These are phyloP conservation scores for Adansonia digitata DNA, from an alignment of 345 rosid genomes.

Conservation along the genomic window DNA sequence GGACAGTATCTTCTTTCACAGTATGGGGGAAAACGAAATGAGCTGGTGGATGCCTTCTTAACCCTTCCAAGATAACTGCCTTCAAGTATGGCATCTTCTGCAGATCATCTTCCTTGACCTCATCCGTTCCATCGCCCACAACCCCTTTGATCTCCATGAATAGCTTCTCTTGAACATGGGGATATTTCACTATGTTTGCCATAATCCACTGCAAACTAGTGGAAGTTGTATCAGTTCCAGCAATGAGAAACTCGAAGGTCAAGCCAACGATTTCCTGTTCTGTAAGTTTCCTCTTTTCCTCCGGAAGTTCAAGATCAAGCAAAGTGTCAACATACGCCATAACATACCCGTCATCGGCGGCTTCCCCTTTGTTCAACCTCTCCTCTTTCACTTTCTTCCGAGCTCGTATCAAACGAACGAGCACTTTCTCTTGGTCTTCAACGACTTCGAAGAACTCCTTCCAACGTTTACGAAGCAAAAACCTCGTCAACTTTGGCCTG, in stretches of 20 bases:
- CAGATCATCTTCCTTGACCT: slow-evolving; percentile 27
- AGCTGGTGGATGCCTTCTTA: slow-evolving; percentile 32
- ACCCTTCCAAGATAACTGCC: slow-evolving; percentile 26
- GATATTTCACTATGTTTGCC: slow-evolving; percentile 35
- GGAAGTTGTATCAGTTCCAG: background rate
- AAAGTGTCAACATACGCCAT: background rate
- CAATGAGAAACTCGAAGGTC: slow-evolving; percentile 7
- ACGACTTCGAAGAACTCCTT: background rate
- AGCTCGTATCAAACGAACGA: background rate
- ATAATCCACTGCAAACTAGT: slow-evolving; percentile 30
- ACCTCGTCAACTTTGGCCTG: background rate
- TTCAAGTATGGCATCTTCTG: slow-evolving; percentile 28
- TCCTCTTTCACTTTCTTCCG: background rate
- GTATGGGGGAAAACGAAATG: slow-evolving; percentile 27
- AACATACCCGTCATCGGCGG: background rate
- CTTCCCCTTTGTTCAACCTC: background rate
- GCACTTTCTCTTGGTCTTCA: background rate
- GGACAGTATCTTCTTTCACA: slow-evolving; percentile 22
- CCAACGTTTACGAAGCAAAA: background rate
- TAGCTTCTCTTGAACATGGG: slow-evolving; percentile 15
- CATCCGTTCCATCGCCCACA: slow-evolving; percentile 1
- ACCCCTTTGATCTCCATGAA: slow-evolving; percentile 19
- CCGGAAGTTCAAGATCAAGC: background rate
- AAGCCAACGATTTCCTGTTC: slow-evolving; percentile 14
- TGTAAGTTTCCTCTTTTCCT: slow-evolving; percentile 26